Percentiles rank a stretch among this genome's conserved stretches.
phyloP scores from a whole-genome alignment of 257 asterid species.

The Nicotiana paniculata region DNA sequence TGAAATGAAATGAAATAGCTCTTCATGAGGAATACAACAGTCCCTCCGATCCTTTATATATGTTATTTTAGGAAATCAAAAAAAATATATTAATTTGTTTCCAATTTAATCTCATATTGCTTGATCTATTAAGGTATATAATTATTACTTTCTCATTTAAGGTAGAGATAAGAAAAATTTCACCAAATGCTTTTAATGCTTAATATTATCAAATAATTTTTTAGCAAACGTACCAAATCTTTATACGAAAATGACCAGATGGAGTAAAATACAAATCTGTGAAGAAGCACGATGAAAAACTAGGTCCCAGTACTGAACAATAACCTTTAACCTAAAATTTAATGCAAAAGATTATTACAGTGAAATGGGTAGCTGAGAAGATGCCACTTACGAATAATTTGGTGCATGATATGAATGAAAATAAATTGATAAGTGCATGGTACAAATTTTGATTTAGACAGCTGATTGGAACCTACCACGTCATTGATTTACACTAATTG shows the following conservation, averaged over 20 bases:
- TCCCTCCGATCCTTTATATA: not conserved
- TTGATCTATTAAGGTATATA: too few species aligned
- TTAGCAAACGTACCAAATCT: too few species aligned
- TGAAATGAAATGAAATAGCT: too few species aligned
- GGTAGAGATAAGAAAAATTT: too few species aligned
- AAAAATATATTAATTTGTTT: too few species aligned
- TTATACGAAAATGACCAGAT: not conserved
- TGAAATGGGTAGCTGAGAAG: not conserved
- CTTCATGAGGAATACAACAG: too few species aligned
- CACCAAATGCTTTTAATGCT: not conserved
- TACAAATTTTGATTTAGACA: not conserved
- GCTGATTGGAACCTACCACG: not conserved
- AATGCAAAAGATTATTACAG: not conserved
- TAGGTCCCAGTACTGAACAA: not conserved
- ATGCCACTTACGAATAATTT: not conserved
- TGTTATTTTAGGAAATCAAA: not conserved
- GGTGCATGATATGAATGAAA: not conserved
- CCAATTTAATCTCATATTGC: too few species aligned
- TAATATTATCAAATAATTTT: too few species aligned
- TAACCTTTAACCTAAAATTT: not conserved
- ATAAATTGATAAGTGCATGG: not conserved
- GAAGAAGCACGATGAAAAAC: not conserved
- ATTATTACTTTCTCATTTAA: too few species aligned
- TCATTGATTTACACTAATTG: not conserved
- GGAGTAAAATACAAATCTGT: not conserved